These are phyloP conservation scores for Solanum gandarillasii DNA, from an alignment of 257 asterid species.

Conservation along the genomic window DNA sequence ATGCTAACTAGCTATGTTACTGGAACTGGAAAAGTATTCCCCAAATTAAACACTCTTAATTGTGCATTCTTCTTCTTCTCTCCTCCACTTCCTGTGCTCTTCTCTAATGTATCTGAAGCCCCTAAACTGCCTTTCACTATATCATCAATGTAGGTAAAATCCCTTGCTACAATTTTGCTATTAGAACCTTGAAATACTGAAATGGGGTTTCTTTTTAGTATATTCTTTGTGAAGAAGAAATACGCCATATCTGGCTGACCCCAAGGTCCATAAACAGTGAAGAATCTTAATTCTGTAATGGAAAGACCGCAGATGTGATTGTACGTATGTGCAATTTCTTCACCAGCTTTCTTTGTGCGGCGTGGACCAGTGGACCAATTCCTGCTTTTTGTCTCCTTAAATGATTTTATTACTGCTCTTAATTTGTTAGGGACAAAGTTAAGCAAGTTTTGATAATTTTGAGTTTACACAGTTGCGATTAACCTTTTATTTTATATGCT, in stretches of 20 bases:
- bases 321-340: constrained; percentile 35
- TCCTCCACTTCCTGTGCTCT: constrained; percentile 38
- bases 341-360: constrained; percentile 45
- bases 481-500: too few relatives aligned
- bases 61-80: constrained; percentile 25
- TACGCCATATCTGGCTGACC: constrained; percentile 40
- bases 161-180: constrained; percentile 25
- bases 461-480: too few relatives aligned
- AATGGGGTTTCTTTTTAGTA: constrained; percentile 18
- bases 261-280: constrained; percentile 36
- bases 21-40: constrained; percentile 27
- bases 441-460: too few relatives aligned
- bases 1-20: constrained; percentile 22
- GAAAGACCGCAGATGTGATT: constrained; percentile 33
- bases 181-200: constrained; percentile 17
- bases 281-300: constrained; percentile 27
- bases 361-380: background rate
- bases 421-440: too few relatives aligned
- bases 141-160: constrained; percentile 36
- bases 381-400: too few relatives aligned
- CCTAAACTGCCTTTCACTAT: constrained; percentile 21
- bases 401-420: too few relatives aligned
- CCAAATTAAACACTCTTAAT: constrained; percentile 29
- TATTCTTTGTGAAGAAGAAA: constrained; percentile 27
- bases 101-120: constrained; percentile 8